Conservation (phyloP, 257 asterid species). For the Dorcoceras hygrometricum region DNA sequence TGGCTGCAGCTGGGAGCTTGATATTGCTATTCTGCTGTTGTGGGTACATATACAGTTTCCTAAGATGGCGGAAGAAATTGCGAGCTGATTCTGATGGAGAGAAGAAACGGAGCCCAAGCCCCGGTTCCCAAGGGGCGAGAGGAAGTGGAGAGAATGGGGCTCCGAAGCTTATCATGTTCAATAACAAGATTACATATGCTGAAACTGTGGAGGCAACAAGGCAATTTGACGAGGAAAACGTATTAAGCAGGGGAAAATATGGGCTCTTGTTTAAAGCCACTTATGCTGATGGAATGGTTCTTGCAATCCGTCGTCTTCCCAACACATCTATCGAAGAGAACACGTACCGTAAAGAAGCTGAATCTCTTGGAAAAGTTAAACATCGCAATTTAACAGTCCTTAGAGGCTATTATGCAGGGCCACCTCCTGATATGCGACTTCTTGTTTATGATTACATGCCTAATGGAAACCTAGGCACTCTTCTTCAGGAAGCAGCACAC, state of each 20-base stretch:
- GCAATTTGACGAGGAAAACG: conserved; percentile 88
- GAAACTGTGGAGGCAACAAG: conserved; percentile 86
- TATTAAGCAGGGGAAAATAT: conserved; percentile 62
- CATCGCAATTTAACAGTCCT: conserved; percentile 79
- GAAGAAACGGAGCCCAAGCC: conserved; percentile 81
- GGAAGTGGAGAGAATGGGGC: conserved; percentile 76
- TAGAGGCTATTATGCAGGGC: conserved; percentile 80
- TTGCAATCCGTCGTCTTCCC: conserved; percentile 72
- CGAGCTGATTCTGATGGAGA: conserved; percentile 48
- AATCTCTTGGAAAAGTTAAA: conserved; percentile 66
- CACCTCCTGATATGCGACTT: conserved; percentile 70
- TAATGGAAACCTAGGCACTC: conserved; percentile 67
- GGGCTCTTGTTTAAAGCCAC: conserved; percentile 71
- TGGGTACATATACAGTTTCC: conserved; percentile 58
- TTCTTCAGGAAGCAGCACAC: conserved; percentile 83
- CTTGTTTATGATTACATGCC: conserved; percentile 86
- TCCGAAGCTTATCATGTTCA: conserved; percentile 78
- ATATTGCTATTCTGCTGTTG: conserved; percentile 53
- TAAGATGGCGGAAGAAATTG: conserved; percentile 62
- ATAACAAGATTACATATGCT: conserved; percentile 65
- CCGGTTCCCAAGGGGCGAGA: conserved; percentile 57
- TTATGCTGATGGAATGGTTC: conserved; percentile 86
- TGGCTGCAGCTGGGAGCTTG: conserved; percentile 60
- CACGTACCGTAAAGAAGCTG: conserved; percentile 72
- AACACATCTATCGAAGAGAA: conserved; percentile 54